Percentiles rank a stretch among this genome's conserved stretches.
Conservation (phyloP, 345 rosid species). For the Theobroma cacao region DNA sequence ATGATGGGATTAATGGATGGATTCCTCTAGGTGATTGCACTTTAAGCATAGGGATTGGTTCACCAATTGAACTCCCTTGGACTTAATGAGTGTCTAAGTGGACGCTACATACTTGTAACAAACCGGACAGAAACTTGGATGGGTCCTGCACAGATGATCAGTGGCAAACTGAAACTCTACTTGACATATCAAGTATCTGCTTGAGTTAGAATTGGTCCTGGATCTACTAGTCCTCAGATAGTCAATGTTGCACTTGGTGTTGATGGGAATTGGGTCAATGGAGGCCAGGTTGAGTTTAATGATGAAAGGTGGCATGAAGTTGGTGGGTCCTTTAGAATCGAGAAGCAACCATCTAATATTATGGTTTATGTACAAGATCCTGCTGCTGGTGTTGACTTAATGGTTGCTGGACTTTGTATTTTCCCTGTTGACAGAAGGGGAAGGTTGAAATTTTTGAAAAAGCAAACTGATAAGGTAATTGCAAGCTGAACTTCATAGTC, state of each 20-base stretch:
- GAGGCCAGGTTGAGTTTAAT: constrained; percentile 72
- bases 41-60: constrained; percentile 38
- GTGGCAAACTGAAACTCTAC: constrained; percentile 61
- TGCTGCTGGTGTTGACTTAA: constrained; percentile 61
- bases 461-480: constrained; percentile 66
- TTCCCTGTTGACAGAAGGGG: constrained; percentile 72
- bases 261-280: constrained; percentile 85
- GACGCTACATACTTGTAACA: constrained; percentile 63
- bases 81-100: constrained; percentile 58
- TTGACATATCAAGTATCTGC: constrained; percentile 88
- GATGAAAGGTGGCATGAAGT: constrained; percentile 79
- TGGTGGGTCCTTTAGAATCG: constrained; percentile 79
- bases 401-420: constrained; percentile 70
- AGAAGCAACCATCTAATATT: constrained; percentile 73
- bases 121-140: constrained; percentile 85
- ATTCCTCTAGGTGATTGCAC: constrained; percentile 78
- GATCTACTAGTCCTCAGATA: constrained; percentile 55
- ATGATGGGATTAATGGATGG: constrained; percentile 59
- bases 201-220: constrained; percentile 74
- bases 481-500: not conserved
- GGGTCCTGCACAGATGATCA: constrained; percentile 97
- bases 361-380: constrained; percentile 91
- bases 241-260: constrained; percentile 76
- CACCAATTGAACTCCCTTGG: constrained; percentile 57
- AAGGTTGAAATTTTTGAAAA: constrained; percentile 55